phyloP scores from a whole-genome alignment of 768 basidiomycete genomes.

The Suillus placidus region DNA sequence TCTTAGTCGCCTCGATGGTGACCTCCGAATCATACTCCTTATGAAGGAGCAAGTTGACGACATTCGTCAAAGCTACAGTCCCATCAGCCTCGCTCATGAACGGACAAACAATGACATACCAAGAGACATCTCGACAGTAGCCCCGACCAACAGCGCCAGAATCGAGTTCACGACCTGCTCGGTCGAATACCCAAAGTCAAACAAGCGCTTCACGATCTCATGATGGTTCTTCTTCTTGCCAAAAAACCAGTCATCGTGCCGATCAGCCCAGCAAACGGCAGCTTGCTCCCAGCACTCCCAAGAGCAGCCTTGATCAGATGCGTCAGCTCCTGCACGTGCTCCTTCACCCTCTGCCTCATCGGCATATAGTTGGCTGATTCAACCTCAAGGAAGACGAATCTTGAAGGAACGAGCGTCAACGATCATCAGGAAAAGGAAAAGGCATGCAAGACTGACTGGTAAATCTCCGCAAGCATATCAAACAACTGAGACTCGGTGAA shows the following conservation, averaged over 20 bases:
- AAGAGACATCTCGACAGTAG: constrained; percentile 69
- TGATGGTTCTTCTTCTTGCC: constrained; percentile 48
- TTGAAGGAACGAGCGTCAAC: constrained; percentile 26
- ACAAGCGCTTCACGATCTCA: constrained; percentile 59
- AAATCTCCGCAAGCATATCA: constrained; percentile 68
- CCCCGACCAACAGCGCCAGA: constrained; percentile 68
- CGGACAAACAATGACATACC: constrained; percentile 40
- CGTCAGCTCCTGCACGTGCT: constrained; percentile 55
- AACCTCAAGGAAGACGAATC: constrained; percentile 76
- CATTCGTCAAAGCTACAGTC: constrained; percentile 59
- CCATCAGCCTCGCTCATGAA: neutral
- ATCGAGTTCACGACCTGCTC: constrained; percentile 71
- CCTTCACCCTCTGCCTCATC: constrained; percentile 51
- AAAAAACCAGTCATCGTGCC: constrained; percentile 51
- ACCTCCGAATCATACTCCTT: constrained; percentile 45
- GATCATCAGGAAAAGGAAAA: neutral
- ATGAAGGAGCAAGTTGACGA: constrained; percentile 65
- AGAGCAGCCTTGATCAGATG: constrained; percentile 58
- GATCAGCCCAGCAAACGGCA: constrained; percentile 44
- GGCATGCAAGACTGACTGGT: constrained; percentile 46
- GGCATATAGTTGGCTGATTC: constrained; percentile 62
- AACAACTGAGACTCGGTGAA: constrained; percentile 67
- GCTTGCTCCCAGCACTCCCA: constrained; percentile 42
- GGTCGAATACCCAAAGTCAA: constrained; percentile 54
- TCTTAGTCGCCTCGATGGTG: constrained; percentile 33